Base-by-base conservation (phyloP, 306 rosid species). In the Gillenia trifoliata region DNA sequence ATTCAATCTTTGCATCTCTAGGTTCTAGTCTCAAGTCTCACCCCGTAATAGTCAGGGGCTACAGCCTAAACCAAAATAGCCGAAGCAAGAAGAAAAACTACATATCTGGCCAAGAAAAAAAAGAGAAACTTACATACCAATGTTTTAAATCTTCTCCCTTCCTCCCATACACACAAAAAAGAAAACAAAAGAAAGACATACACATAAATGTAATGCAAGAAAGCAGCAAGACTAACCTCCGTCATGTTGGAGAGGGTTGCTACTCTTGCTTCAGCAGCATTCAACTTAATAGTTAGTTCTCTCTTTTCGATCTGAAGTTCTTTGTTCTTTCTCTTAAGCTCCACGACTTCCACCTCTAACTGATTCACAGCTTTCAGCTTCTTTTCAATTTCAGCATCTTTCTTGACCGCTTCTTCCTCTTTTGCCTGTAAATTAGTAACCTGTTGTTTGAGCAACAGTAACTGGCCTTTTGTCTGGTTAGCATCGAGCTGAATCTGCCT, bases 401-500 rank as follows among this genome's bases (percentile, higher is more conserved):
- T 92, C 84, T 81, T 87, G 20, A 85, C 80, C n/a, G 88, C 92
- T 71, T 71, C 91, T 68, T 86, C 96, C 79, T 92, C 99, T 82
- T 87, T 92, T 30, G 75, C 83, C 86, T 80, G 99, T 31, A 94
- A 83, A 83, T 90, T 80, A 10, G 87, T 85, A 73, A 94, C 99
- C 86, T 89, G 95, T 61, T 90, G 93, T 83, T 94, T 94, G 81
- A 94, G 99, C 87, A 90, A 86, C 89, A 90, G 81, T 63, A 94
- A 77, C 77, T 89, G 97, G 75, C 91, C 92, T 81, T 94, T 94
- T 22, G 95, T 92, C 82, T 90, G 95, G 86, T 86, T 89, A 56
- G 95, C 92, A 60, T 90, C 95, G 19, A 90, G 92, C 83, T 94
- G 97, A 71, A 92, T 89, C 77, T 94, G 96, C 87, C 93, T 87